Conservation (phyloP, 1,284 basidiomycete species). For the Schizophyllum amplum region DNA sequence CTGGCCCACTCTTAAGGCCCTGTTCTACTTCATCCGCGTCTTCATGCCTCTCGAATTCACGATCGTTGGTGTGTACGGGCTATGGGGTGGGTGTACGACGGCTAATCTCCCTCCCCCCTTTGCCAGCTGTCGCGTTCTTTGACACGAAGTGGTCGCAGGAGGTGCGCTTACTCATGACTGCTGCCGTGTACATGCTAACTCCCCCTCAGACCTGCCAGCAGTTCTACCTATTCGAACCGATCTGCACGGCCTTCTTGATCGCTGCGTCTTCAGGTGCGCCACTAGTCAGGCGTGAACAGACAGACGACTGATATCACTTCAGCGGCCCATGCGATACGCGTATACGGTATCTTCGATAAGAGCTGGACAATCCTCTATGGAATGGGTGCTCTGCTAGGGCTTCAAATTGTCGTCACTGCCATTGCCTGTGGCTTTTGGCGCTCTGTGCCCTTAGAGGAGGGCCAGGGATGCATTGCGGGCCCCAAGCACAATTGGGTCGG, state of each 20-base stretch:
- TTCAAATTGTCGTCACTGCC: conserved; percentile 62
- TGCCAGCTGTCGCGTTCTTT: conserved; percentile 69
- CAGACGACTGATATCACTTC: conserved; percentile 7
- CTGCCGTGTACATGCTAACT: conserved; percentile 7
- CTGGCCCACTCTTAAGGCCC: conserved; percentile 69
- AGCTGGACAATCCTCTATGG: conserved; percentile 41
- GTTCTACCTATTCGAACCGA: conserved; percentile 80
- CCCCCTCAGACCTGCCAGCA: conserved; percentile 43
- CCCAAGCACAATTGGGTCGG: conserved; percentile 72
- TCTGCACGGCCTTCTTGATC: conserved; percentile 69
- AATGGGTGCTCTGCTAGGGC: conserved; percentile 51
- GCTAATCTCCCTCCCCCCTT: conserved; percentile 6
- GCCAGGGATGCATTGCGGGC: conserved; percentile 78
- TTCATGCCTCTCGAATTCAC: conserved; percentile 74
- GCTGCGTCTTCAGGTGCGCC: conserved; percentile 54
- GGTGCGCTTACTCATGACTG: conserved; percentile 25
- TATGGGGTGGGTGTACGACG: neutral
- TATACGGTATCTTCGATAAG: conserved; percentile 69
- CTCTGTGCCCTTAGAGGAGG: conserved; percentile 53
- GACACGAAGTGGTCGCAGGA: conserved; percentile 55
- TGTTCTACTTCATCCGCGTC: conserved; percentile 64
- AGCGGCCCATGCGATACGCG: conserved; percentile 67
- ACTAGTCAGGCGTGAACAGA: neutral
- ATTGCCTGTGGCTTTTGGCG: conserved; percentile 70
- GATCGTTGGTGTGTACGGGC: conserved; percentile 48